A percentile compares a stretch with the other conserved stretches of the same genome.
phyloP scores from a whole-genome alignment of 1,284 basidiomycete species.

The Thecaphora thlaspeos region DNA sequence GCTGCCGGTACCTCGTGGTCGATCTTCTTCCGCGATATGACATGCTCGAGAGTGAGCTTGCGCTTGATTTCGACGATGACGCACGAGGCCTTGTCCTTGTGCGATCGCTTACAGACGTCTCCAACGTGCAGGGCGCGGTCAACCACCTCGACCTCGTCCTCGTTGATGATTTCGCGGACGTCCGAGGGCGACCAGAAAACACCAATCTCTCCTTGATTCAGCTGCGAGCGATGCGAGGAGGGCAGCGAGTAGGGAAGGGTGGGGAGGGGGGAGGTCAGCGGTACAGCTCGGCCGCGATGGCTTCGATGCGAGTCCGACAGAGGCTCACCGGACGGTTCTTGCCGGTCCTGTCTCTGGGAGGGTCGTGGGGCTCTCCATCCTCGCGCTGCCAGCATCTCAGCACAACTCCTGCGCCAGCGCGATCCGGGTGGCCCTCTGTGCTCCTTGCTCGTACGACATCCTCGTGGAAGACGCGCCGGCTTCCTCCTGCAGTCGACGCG shows the following conservation, averaged over 20 bases:
- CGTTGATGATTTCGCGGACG: conserved; percentile 61
- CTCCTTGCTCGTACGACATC: neutral
- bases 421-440: neutral
- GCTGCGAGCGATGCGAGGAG: too few relatives aligned
- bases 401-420: neutral
- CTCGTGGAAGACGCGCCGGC: neutral
- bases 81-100: conserved; percentile 74
- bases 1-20: conserved; percentile 68
- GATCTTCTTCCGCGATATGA: conserved; percentile 68
- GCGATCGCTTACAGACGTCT: conserved; percentile 77
- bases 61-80: conserved; percentile 69
- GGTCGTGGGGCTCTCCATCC: neutral
- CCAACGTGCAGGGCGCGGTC: conserved; percentile 76
- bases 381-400: neutral
- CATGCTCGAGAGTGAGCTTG: conserved; percentile 71
- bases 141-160: conserved; percentile 70
- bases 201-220: conserved; percentile 76
- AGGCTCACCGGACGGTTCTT: neutral
- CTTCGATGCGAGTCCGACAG: neutral
- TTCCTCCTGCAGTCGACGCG: too few relatives aligned
- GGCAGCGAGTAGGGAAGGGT: too few relatives aligned
- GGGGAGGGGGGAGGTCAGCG: too few relatives aligned
- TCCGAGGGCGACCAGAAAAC: conserved; percentile 69
- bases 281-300: too few relatives aligned
- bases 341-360: neutral